Evolutionary conservation across 108 stramenopile genomes (phyloP), one percentile per base, ranked within the genome.

Genomic region (Halocafeteria seosinensis): DNA sequence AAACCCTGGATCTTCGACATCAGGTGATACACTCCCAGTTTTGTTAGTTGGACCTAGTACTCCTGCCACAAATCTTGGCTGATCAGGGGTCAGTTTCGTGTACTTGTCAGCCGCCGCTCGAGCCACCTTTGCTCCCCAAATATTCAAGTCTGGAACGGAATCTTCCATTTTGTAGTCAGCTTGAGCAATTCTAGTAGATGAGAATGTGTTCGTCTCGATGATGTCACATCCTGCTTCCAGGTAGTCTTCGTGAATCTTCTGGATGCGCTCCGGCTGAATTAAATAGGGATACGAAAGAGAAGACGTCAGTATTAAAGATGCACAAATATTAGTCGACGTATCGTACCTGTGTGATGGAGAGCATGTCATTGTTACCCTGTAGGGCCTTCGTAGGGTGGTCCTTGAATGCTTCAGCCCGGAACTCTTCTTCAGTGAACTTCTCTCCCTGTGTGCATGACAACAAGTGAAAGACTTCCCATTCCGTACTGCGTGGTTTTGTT

Each of bases 181-280:
- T 86, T 90, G 91, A 68, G 95, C 95, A 64, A 97, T 93, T 50
- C 89, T 90, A 6, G 95, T 96, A 24, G 88, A 87, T 13, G 87
- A 88, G 78, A 97, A 97, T 0, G 95, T 97, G 69, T 97, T 97
- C 62, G 95, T 97, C 25, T 91, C 95, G 71, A 97, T 91, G 73
- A 97, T 35, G 63, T 92, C 79, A 33, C 88, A 87, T 32, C 87
- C 88, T 51, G 71, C 79, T 69, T 89, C 88, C 11, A 97, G 76
- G 67, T 97, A 97, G 62, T 90, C 58, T n/a, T 50, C 63, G 86
- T 97, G 92, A 67, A 97, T 97, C 55, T 85, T 88, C 50, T 78
- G 66, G 72, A 97, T 97, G 69, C 93, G 77, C 1, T 92, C 73
- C 36, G 95, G 95, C 80, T n/a, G n/a, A n/a, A n/a, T n/a, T n/a